Evolutionary conservation across 164 flowering plant species (phyloP).

Genomic region (Santalum album): DNA sequence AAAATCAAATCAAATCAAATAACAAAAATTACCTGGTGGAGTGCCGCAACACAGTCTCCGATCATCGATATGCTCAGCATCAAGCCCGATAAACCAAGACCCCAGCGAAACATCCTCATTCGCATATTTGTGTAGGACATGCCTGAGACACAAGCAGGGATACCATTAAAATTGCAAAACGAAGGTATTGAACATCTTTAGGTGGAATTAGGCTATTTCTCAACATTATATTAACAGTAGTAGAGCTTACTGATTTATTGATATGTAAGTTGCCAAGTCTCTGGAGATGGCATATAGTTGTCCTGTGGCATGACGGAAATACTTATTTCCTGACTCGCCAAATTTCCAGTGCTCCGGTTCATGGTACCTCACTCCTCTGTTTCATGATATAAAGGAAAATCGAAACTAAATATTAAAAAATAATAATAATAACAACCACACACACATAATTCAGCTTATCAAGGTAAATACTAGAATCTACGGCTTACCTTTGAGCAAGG

Average conservation of each 20-base stretch:
- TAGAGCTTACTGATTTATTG: slow-evolving; percentile 44
- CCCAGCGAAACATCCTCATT: slow-evolving; percentile 66
- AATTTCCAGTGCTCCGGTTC: slow-evolving; percentile 73
- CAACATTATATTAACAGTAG: too few species aligned
- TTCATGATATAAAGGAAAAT: slow-evolving; percentile 7
- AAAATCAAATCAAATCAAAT: too few species aligned
- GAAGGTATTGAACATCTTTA: background rate
- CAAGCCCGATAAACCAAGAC: slow-evolving; percentile 63
- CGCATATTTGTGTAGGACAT: slow-evolving; percentile 52
- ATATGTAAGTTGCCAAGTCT: slow-evolving; percentile 53
- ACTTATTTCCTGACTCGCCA: slow-evolving; percentile 60
- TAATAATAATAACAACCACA: background rate
- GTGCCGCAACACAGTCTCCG: slow-evolving; percentile 62
- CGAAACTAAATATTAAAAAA: background rate
- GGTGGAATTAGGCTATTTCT: background rate
- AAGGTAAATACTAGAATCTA: background rate
- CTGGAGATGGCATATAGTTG: slow-evolving; percentile 63
- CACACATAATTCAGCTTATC: too few species aligned
- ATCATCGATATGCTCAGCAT: slow-evolving; percentile 56
- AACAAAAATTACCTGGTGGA: slow-evolving; percentile 39
- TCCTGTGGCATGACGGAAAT: slow-evolving; percentile 70
- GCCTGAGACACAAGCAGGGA: slow-evolving; percentile 24
- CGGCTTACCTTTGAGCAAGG: slow-evolving; percentile 45
- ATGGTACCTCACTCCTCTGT: slow-evolving; percentile 65
- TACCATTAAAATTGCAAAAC: background rate